phyloP scores from a whole-genome alignment of 225 moss, liverwort and hornwort genomes.

The Rhytidiadelphus loreus region DNA sequence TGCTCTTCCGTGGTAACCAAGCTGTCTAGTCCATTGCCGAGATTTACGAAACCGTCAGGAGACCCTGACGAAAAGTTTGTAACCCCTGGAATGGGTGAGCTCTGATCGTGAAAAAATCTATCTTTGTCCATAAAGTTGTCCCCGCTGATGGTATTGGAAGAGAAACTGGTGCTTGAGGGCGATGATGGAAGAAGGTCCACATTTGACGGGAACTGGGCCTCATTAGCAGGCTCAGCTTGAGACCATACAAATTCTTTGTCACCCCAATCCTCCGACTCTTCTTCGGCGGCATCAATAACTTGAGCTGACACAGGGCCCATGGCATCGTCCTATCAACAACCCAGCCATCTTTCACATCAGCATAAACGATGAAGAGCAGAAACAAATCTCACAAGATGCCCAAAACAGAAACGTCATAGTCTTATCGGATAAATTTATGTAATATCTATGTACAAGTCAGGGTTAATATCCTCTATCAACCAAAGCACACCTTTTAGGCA shows the following conservation, averaged over 20 bases:
- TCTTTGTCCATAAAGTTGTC: conserved; percentile 13
- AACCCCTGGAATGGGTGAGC: background rate
- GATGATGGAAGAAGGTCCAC: background rate
- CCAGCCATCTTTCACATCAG: conserved; percentile 1
- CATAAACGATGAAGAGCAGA: background rate
- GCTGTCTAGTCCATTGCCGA: conserved; percentile 13
- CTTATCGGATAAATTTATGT: background rate
- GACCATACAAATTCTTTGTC: conserved; percentile 52
- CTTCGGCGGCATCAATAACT: background rate
- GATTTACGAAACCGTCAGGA: background rate
- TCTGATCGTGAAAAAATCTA: conserved; percentile 30
- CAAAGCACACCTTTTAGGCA: background rate
- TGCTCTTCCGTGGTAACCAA: conserved; percentile 3
- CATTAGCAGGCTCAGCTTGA: conserved; percentile 28
- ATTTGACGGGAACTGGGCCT: background rate
- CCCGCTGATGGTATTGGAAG: background rate
- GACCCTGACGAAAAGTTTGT: background rate
- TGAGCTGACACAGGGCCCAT: background rate
- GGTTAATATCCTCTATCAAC: background rate
- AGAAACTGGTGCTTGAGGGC: background rate
- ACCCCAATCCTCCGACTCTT: conserved; percentile 39
- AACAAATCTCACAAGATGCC: background rate
- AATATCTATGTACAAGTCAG: background rate
- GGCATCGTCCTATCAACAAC: conserved; percentile 1
- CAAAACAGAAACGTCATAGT: background rate